These are phyloP conservation scores for Mucor piriformis DNA, from an alignment of 371 early-diverging fungal species.

Conservation along the genomic window DNA sequence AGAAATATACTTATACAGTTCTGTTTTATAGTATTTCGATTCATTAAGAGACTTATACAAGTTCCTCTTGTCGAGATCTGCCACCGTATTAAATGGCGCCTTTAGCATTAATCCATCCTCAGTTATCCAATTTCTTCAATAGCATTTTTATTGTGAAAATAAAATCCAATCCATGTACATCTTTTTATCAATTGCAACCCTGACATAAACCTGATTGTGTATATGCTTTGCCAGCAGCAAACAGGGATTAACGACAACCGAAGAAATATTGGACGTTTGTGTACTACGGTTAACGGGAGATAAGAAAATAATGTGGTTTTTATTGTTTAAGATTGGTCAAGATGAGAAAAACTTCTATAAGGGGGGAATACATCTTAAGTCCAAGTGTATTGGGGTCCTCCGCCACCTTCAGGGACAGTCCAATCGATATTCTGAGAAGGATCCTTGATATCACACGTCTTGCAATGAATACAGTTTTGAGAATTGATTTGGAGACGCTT, in stretches of 20 bases:
- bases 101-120: slow-evolving; percentile 37
- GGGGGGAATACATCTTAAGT: slow-evolving; percentile 13
- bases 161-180: too few species aligned
- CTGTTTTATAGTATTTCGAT: slow-evolving; percentile 17
- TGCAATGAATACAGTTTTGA: slow-evolving; percentile 98
- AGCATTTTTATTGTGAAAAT: background rate
- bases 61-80: slow-evolving; percentile 31
- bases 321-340: too few species aligned
- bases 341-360: too few species aligned
- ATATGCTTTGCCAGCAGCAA: too few species aligned
- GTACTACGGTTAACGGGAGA: too few species aligned
- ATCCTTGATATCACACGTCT: slow-evolving; percentile 99
- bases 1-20: background rate
- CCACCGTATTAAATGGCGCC: slow-evolving; percentile 34
- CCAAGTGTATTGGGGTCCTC: slow-evolving; percentile 76
- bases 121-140: slow-evolving; percentile 13
- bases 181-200: too few species aligned
- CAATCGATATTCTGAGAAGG: slow-evolving; percentile 98
- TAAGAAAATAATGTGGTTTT: too few species aligned
- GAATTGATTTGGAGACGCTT: slow-evolving; percentile 98
- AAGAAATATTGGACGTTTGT: too few species aligned
- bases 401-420: slow-evolving; percentile 98
- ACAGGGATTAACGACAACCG: too few species aligned
- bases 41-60: slow-evolving; percentile 28
- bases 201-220: too few species aligned